Conservation (phyloP, 139 green algal genomes). For the Limnomonas spitsbergensis region DNA sequence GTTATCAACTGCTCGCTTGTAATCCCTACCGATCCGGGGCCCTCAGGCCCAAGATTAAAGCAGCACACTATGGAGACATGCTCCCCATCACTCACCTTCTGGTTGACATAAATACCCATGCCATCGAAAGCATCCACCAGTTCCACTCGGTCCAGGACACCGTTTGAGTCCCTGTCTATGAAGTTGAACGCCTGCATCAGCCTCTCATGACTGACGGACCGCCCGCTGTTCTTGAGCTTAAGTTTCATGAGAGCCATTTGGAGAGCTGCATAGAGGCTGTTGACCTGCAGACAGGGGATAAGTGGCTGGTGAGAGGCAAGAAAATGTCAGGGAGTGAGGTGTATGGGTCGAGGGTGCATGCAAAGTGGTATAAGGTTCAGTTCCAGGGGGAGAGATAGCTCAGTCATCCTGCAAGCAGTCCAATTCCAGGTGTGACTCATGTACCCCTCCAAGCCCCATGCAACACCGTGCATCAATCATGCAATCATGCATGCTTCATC, state of each 20-base stretch:
- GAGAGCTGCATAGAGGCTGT: constrained; percentile 7
- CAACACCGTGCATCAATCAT: too few relatives aligned
- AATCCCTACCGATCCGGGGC: too few relatives aligned
- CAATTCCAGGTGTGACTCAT: too few relatives aligned
- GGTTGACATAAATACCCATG: not conserved
- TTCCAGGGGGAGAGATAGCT: too few relatives aligned
- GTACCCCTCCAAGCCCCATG: too few relatives aligned
- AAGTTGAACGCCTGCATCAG: constrained; percentile 11
- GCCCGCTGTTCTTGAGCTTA: constrained; percentile 13
- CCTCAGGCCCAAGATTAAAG: too few relatives aligned
- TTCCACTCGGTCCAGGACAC: not conserved
- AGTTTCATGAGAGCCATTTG: constrained; percentile 15
- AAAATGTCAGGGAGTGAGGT: not conserved
- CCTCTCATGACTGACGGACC: constrained; percentile 8
- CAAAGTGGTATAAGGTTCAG: not conserved
- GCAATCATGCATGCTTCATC: too few relatives aligned
- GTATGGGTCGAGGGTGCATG: not conserved
- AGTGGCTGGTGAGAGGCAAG: not conserved
- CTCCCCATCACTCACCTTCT: too few relatives aligned
- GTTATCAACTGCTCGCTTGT: too few relatives aligned
- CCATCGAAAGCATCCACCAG: constrained; percentile 1
- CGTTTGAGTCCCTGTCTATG: constrained; percentile 5
- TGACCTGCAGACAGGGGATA: not conserved
- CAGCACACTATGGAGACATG: too few relatives aligned
- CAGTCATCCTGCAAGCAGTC: too few relatives aligned